Percentiles rank a stretch among this genome's conserved stretches.
Conservation (phyloP, 805 yeast species). For the Cyberlindnera misumaiensis region DNA sequence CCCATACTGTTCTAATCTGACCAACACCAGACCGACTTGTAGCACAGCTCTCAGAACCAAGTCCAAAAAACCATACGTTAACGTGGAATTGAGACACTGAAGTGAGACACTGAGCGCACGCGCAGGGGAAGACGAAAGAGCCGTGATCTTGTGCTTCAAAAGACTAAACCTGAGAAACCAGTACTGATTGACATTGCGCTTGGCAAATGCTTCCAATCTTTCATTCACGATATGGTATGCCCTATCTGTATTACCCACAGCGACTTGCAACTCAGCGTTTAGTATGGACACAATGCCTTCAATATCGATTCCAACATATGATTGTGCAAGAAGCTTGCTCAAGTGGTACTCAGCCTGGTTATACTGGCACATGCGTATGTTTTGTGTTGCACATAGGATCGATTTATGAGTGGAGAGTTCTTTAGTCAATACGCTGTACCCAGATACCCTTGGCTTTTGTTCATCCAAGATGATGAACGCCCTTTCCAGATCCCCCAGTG, state of each 20-base stretch:
- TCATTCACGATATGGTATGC: conserved; percentile 20
- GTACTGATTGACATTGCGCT: conserved; percentile 27
- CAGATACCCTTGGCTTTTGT: conserved; percentile 13
- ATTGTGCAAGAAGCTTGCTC: conserved; percentile 18
- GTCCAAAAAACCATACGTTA: conserved; percentile 37
- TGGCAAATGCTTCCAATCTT: conserved; percentile 10
- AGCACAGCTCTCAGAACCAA: conserved; percentile 41
- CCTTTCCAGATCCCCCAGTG: conserved; percentile 34
- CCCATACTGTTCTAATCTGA: conserved; percentile 31
- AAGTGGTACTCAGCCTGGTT: conserved; percentile 21
- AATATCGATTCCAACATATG: conserved; percentile 21
- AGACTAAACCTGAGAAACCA: conserved; percentile 42
- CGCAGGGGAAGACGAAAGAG: conserved; percentile 36
- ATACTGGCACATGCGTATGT: conserved; percentile 22
- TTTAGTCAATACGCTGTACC: conserved; percentile 28
- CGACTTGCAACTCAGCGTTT: conserved; percentile 17
- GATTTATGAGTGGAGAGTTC: conserved; percentile 34
- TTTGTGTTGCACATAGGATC: conserved; percentile 31
- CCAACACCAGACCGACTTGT: conserved; percentile 38
- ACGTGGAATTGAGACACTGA: conserved; percentile 43
- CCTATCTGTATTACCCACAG: conserved; percentile 16
- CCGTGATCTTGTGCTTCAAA: conserved; percentile 38
- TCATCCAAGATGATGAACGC: conserved; percentile 34
- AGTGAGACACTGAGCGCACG: conserved; percentile 44
- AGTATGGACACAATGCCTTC: conserved; percentile 24